Conservation (phyloP, 2,329 filamentous ascomycete genomes). For the Pseudocercospora fuligena region DNA sequence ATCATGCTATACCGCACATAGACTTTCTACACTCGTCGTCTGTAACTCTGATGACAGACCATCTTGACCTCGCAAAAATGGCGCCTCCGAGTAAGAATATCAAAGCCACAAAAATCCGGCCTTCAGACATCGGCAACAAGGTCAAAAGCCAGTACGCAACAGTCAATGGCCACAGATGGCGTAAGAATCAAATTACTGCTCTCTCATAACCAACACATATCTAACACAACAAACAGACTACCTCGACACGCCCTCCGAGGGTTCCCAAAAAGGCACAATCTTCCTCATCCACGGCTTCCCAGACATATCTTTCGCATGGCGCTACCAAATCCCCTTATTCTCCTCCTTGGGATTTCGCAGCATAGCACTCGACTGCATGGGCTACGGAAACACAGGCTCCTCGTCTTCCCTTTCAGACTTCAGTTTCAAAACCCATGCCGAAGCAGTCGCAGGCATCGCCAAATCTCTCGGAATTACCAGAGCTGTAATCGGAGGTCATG, state of each 20-base stretch:
- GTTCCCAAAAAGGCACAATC: slow-evolving; percentile 54
- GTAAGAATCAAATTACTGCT: slow-evolving; percentile 39
- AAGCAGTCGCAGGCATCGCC: slow-evolving; percentile 76
- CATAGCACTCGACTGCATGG: slow-evolving; percentile 83
- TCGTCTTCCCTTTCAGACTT: slow-evolving; percentile 60
- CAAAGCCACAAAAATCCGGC: slow-evolving; percentile 16
- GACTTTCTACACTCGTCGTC: not conserved
- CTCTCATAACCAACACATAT: not conserved
- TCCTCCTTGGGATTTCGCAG: slow-evolving; percentile 75
- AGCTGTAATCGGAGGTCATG: slow-evolving; percentile 87
- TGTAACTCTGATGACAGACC: not conserved
- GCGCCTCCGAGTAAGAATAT: slow-evolving; percentile 1
- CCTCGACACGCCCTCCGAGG: slow-evolving; percentile 20
- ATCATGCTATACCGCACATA: not conserved
- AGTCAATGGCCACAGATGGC: slow-evolving; percentile 73
- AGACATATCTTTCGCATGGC: slow-evolving; percentile 83
- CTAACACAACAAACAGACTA: slow-evolving; percentile 14
- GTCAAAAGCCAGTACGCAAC: slow-evolving; percentile 51
- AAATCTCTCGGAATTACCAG: slow-evolving; percentile 58
- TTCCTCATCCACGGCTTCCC: slow-evolving; percentile 78
- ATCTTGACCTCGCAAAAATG: slow-evolving; percentile 2
- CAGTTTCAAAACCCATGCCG: slow-evolving; percentile 71
- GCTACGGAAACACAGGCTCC: slow-evolving; percentile 72
- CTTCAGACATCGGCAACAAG: slow-evolving; percentile 18
- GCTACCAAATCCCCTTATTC: slow-evolving; percentile 82